Evolutionary conservation across 2,329 filamentous ascomycete species (phyloP), one percentile per base, ranked within the genome.

Genomic region (Scopulariopsis brevicaulis): DNA sequence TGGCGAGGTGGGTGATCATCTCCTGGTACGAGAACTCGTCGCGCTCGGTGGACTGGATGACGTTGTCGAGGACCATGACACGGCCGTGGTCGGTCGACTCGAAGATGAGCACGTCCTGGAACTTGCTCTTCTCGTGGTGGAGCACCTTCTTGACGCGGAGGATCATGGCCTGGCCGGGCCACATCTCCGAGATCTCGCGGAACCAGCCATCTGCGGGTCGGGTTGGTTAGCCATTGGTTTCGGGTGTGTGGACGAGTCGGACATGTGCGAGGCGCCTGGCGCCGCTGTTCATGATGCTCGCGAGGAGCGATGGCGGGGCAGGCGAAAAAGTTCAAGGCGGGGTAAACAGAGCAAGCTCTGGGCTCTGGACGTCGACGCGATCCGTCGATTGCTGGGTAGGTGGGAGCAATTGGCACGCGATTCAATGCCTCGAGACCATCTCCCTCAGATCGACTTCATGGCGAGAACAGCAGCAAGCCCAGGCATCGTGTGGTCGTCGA

Each of bases 11-110:
- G 66, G 93, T 92, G 76, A 99, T 99, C 94, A 99, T 99, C 84
- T 99, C 94, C 82, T 99, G 94, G 85, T 96, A 96, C 67, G 92
- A 90, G 82, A 97, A 99, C 66, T 99, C 94, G 71, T 99, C 91
- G 64, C 93, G 87, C 84, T 99, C 94, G 66, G 94, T 97, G 83
- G 86, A 91, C 78, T 99, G 94, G 74, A 99, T 96, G 72, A 96
- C 94, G 73, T 97, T 97, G 83, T 99, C 94, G 65, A 99, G 85
- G 63, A 99, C 93, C 60, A 99, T 83, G 61, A 97, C 93, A 70
- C 85, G 96, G 74, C 94, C 94, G 74, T 97, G 89, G 82, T 97
- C 85, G 79, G 87, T 96, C 67, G 90, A 96, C 82, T 99, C 89
- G 80, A 99, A 99, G 80, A 97, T 90, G 68, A 99, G 86, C 64